A percentile compares a stretch with the other conserved stretches of the same genome.
Conservation (phyloP, 2,329 filamentous ascomycete species). For the Arachnomyces sp. region DNA sequence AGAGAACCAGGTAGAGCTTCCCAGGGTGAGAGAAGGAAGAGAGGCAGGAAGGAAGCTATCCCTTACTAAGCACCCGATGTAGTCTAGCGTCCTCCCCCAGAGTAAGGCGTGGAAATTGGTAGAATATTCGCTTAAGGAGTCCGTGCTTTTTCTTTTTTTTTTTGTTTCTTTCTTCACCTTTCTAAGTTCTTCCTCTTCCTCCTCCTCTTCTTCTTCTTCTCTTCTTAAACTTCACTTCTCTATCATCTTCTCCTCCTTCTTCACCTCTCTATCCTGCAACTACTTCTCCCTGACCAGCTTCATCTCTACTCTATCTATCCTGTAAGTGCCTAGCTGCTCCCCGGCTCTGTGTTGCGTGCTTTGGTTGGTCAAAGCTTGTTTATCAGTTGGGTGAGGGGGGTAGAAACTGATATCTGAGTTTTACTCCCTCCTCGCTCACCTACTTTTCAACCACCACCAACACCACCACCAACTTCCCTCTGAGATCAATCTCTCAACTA, state of each 20-base stretch:
- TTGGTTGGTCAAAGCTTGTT: slow-evolving; percentile 5
- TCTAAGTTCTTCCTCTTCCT: slow-evolving; percentile 13
- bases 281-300: slow-evolving; percentile 3
- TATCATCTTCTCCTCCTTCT: slow-evolving; percentile 4
- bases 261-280: slow-evolving; percentile 6
- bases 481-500: too few relatives aligned
- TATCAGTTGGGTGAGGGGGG: slow-evolving; percentile 4
- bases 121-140: slow-evolving; percentile 16
- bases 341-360: too few relatives aligned
- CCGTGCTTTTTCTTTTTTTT: slow-evolving; percentile 12
- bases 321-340: slow-evolving; percentile 5
- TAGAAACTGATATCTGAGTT: slow-evolving; percentile 6
- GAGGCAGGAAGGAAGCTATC: too few relatives aligned
- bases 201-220: slow-evolving; percentile 12
- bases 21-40: too few relatives aligned
- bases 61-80: too few relatives aligned
- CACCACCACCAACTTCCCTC: not conserved
- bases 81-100: too few relatives aligned
- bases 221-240: slow-evolving; percentile 9
- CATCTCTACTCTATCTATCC: slow-evolving; percentile 8
- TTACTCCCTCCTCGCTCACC: slow-evolving; percentile 5
- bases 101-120: slow-evolving; percentile 14
- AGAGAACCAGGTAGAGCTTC: too few relatives aligned
- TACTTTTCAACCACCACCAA: not conserved
- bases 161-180: slow-evolving; percentile 13